Conservation (phyloP, 106 monocot genomes). For the Acorus calamus region DNA sequence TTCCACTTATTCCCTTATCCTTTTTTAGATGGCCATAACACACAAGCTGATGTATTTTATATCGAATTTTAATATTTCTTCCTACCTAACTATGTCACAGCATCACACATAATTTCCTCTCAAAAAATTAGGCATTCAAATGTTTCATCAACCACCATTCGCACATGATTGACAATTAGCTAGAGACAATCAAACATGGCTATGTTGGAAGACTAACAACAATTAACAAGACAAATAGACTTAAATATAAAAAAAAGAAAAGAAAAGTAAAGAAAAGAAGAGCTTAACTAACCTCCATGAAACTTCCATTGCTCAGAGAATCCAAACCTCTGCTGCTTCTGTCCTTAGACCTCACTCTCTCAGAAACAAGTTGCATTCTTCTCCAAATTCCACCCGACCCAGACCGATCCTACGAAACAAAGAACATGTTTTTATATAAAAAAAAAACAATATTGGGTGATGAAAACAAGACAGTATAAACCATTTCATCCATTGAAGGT, state of each 20-base stretch:
- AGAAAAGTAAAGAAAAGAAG: too few relatives aligned
- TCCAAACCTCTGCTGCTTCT: conserved; percentile 12
- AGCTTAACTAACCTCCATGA: conserved; percentile 27
- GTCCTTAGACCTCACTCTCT: conserved; percentile 10
- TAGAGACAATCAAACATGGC: too few relatives aligned
- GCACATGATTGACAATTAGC: too few relatives aligned
- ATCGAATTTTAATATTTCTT: too few relatives aligned
- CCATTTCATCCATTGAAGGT: background rate
- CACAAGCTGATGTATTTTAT: too few relatives aligned
- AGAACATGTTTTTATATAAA: conserved; percentile 5
- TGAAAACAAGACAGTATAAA: background rate
- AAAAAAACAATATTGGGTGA: conserved; percentile 4
- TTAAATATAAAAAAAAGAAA: background rate
- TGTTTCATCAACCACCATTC: too few relatives aligned
- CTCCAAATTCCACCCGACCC: conserved; percentile 18
- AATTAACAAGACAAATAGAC: background rate
- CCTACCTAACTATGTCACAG: background rate
- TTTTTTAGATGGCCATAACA: too few relatives aligned
- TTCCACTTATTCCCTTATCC: too few relatives aligned
- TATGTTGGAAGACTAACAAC: too few relatives aligned
- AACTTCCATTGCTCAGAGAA: conserved; percentile 15
- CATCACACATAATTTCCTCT: background rate
- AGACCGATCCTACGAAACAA: background rate
- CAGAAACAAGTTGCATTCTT: conserved; percentile 6
- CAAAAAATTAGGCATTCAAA: background rate